Evolutionary conservation across 306 rosid genomes (phyloP).

Genomic region (Cucumis hystrix): DNA sequence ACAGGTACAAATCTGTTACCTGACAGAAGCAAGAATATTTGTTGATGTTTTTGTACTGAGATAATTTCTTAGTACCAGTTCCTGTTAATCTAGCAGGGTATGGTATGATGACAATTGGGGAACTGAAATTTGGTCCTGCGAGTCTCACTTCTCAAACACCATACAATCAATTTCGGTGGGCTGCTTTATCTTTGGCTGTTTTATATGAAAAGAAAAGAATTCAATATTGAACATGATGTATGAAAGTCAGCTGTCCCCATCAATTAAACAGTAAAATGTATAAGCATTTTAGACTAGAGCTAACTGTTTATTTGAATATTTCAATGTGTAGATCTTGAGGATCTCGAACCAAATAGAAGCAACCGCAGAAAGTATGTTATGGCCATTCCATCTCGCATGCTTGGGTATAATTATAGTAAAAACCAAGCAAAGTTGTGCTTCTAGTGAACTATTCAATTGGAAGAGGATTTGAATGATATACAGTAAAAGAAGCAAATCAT

Average conservation of each 20-base stretch:
- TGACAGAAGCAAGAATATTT: not conserved
- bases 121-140: not conserved
- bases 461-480: not conserved
- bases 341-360: not conserved
- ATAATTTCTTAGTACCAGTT: not conserved
- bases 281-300: not conserved
- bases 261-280: not conserved
- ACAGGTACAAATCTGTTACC: slow-evolving; percentile 6
- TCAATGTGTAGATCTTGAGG: not conserved
- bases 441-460: not conserved
- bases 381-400: not conserved
- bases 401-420: not conserved
- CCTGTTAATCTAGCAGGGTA: not conserved
- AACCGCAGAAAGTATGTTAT: not conserved
- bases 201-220: not conserved
- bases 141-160: not conserved
- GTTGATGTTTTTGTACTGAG: not conserved
- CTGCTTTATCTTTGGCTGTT: not conserved
- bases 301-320: not conserved
- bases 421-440: not conserved
- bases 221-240: not conserved
- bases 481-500: not conserved
- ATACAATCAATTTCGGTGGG: not conserved
- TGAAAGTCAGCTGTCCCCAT: not conserved
- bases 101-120: not conserved